Base-by-base conservation (phyloP, 768 basidiomycete genomes). In the Pulveroboletus sp. region DNA sequence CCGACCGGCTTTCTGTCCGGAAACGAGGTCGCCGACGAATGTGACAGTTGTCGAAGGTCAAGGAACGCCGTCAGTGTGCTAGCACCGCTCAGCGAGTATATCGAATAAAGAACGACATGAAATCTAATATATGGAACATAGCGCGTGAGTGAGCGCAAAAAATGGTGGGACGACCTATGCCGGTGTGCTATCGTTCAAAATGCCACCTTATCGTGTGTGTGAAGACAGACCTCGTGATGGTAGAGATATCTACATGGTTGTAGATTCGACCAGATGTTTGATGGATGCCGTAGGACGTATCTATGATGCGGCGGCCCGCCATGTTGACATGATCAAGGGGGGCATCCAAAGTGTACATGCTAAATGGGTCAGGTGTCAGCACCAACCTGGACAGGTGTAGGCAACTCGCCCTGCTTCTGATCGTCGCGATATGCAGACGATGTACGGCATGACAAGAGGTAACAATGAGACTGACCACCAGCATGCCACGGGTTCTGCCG, bases 381-480 rank as follows among this genome's bases (percentile, higher is more conserved):
- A 27, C 14, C 24, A 7, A 33, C 48, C 33, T 46, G 37, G 39
- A 46, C 30, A 26, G 24, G 21, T 9, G 52, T 43, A 47, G 8
- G 31, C 5, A 27, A 26, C 32, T 15, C 31, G 31, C 39, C n/a
- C 31, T 21, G 38, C 28, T 36, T 32, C 47, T 39, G 30, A 30
- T 21, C 21, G 31, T 49, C 17, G 6, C 13, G 40, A 2, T 35
- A n/a, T 24, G 43, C 40, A 30, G 21, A 21, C 5, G 26, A 15
- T 37, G 49, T 40, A 56, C 48, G 51, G 31, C 45, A 43, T 31
- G 24, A 27, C 47, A 50, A 50, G 32, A 37, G 10, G 14, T 43
- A 43, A 46, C 43, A 1, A 33, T 0, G 10, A 13, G 11, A 47
- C 30, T 5, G 6, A 24, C 40, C n/a, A 44, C 31, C 31, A 10